phyloP scores from a whole-genome alignment of 441 rosid species.

The Syzygium syzygioides region DNA sequence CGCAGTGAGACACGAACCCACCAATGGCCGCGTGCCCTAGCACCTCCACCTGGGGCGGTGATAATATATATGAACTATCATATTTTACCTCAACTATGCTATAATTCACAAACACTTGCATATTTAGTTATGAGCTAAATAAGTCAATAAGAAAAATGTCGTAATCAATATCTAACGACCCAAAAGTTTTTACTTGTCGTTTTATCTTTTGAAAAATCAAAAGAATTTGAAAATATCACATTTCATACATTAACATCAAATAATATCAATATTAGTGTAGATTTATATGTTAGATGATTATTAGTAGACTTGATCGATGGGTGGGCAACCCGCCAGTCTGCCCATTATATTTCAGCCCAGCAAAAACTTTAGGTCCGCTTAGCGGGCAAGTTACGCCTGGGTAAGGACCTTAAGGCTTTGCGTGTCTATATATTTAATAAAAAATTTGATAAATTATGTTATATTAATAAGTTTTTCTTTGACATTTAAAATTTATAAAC shows the following conservation, averaged over 20 bases:
- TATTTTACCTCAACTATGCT: background rate
- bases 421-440: background rate
- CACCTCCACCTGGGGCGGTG: background rate
- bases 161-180: background rate
- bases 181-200: background rate
- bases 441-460: background rate
- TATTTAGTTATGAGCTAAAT: background rate
- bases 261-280: background rate
- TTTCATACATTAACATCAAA: background rate
- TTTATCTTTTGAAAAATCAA: background rate
- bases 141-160: background rate
- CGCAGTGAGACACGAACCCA: constrained; percentile 7
- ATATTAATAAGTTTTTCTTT: background rate
- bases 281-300: background rate
- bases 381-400: fast-evolving
- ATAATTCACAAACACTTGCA: background rate
- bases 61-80: background rate
- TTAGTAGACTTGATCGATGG: background rate
- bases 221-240: background rate
- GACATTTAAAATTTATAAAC: background rate
- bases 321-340: fast-evolving
- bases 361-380: background rate
- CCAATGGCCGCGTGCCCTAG: background rate
- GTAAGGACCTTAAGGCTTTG: background rate
- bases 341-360: background rate